Base-by-base conservation (phyloP, 78 protist species). In the Bodo saltans region DNA sequence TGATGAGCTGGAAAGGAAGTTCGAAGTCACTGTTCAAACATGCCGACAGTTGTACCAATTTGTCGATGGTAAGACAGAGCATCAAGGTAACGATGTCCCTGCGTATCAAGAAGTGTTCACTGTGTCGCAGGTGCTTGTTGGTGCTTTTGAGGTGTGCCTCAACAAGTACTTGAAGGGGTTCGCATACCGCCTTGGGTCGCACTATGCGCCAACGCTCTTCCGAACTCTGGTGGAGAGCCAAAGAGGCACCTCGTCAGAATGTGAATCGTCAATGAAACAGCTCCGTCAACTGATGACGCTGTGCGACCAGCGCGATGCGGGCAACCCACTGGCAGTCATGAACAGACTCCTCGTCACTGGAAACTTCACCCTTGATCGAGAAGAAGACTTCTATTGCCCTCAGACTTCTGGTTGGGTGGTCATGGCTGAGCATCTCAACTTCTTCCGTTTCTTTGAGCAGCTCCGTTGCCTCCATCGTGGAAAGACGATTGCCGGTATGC, bases 341-440 rank as follows among this genome's bases (percentile, higher is more conserved):
- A 75, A 85, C 42, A 84, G 88, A 82, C 68, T 98, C 35, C 47
- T 96, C 37, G 85, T 94, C 29, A 97, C 98, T 2, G 98, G 99
- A 52, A 94, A 94, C 85, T 70, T 94, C 28, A 41, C 23, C 29
- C 60, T 42, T 17, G 39, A 42, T 17, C 81, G 68, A 76, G 84
- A 33, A 40, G 67, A 33, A 26, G 68, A 68, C 30, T n/a, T 27
- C 32, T 68, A 8, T 4, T 2, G 68, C 39, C 67, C 86, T 72
- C 88, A 95, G 91, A 70, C 83, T 28, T 25, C 94, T 26, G 99
- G 99, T 30, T 94, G 74, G 80, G 78, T 91, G 12, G 90, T 98
- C 39, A 88, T 95, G 41, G 99, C 98, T 1, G 99, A 98, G 74
- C 76, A 90, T 47, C 83, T 98, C 76, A 98, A 98, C 91, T 89